Base-by-base conservation (phyloP, 176 grass and related monocot species). In the Musa beccarii region DNA sequence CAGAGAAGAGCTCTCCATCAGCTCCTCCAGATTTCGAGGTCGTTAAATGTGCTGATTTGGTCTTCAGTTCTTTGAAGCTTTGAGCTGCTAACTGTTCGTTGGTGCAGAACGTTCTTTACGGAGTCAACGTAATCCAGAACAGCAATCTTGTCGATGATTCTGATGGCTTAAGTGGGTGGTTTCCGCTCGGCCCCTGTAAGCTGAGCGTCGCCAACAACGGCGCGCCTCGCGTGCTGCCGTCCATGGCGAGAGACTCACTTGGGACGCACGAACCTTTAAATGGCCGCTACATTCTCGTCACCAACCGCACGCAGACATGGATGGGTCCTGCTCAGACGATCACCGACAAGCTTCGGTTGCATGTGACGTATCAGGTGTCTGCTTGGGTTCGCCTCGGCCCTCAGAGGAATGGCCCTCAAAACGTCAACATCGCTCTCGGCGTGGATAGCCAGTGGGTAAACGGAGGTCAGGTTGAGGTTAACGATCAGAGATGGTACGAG, bases 401-500 rank as follows among this genome's bases (percentile, higher is more conserved):
- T 23, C 59, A 78, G 19, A 56, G 23, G 75, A 53, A 10, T 11
- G 85, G 73, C 14, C 76, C 79, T 34, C 87, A 97, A 80, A 78
- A 51, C 74, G 79, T 93, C 54, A 90, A 81, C 79, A 16, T 90
- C 4, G 79, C 85, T 1, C 23, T 97, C 28, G 28, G 83, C 13
- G 75, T 90, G 6, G 93, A 93, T 73, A 80, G 79, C 68, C 85
- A 93, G 66, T 97, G 87, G 87, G 9, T 92, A 19, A 97, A 93
- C 61, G 87, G 90, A 29, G 93, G 93, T 1, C 90, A 93, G 73
- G 74, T 92, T 23, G n/a, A 85, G 52, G 87, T 76, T 2, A 63
- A 12, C 3, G 93, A 97, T 79, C 85, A 86, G 64, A 80, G 88
- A 20, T 97, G 93, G 90, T 93, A 97, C 71, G 90, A 97, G 84